These are phyloP conservation scores for apple (Malus domestica) DNA, from an alignment of 306 rosid genomes.

Conservation along the genomic window ASM211411v1 NC_041797.1:10356501-10357000, in stretches of 20 bases:
- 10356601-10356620: neutral
- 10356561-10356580: neutral
- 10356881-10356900: conserved; percentile 7
- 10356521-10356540: neutral
- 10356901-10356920: neutral
- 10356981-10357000: too few relatives aligned
- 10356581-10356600: neutral
- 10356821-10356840: too few relatives aligned
- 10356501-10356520: neutral
- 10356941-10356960: neutral
- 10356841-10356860: neutral
- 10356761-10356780: neutral
- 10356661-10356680: neutral
- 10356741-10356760: neutral
- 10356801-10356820: neutral
- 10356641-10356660: neutral
- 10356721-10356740: too few relatives aligned
- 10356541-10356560: neutral
- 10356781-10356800: too few relatives aligned
- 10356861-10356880: conserved; percentile 2
- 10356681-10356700: conserved; percentile 1
- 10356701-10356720: neutral
- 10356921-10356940: neutral
- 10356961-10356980: neutral
- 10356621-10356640: neutral